A percentile compares a stretch with the other conserved stretches of the same genome.
Evolutionary conservation across 352 stramenopile species (phyloP).

Genomic region (Pythium phragmitis): DNA sequence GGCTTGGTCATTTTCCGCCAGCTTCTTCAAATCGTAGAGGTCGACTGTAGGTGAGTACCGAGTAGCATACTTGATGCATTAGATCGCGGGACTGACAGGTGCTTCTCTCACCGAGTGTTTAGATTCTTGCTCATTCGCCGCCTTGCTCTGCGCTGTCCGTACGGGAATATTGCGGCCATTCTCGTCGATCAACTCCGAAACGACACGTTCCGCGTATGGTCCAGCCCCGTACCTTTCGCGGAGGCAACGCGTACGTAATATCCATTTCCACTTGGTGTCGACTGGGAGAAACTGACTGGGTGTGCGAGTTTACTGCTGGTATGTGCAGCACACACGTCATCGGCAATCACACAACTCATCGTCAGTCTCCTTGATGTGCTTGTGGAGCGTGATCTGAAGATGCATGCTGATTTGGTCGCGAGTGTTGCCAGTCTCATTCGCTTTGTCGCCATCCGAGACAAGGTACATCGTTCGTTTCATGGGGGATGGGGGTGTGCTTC

Average conservation of each 20-base stretch:
- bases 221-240: background rate
- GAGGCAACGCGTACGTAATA: constrained; percentile 30
- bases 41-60: constrained; percentile 33
- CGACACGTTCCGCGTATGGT: constrained; percentile 46
- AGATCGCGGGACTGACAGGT: background rate
- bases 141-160: constrained; percentile 57
- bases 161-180: constrained; percentile 66
- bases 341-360: constrained; percentile 33
- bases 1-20: constrained; percentile 37
- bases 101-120: background rate
- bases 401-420: constrained; percentile 60
- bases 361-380: constrained; percentile 37
- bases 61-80: background rate
- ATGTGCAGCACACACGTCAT: constrained; percentile 20
- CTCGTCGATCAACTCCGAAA: constrained; percentile 60
- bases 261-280: background rate
- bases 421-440: constrained; percentile 66
- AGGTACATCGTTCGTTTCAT: constrained; percentile 28
- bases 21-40: constrained; percentile 34
- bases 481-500: too few relatives aligned
- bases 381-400: constrained; percentile 55
- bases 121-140: constrained; percentile 53
- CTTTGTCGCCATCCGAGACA: constrained; percentile 65
- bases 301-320: background rate
- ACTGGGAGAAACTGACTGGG: background rate